phyloP scores from a whole-genome alignment of 345 rosid species.

The Camelina hispida region DNA sequence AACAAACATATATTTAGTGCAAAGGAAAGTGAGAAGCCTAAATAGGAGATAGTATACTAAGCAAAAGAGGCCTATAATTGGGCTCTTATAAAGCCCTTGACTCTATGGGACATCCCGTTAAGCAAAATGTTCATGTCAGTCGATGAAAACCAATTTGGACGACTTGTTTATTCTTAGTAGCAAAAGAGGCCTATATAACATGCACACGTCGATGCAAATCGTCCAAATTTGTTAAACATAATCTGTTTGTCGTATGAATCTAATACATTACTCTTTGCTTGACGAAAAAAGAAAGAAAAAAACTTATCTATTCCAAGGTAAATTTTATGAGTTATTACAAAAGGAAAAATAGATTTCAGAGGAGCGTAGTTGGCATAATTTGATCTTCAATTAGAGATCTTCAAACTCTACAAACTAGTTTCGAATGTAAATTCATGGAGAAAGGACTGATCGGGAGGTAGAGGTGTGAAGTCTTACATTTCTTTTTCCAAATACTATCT shows the following conservation, averaged over 20 bases:
- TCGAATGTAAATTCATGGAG: neutral
- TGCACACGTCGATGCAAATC: too few relatives aligned
- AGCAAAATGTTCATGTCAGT: too few relatives aligned
- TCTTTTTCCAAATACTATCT: neutral
- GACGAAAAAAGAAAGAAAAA: too few relatives aligned
- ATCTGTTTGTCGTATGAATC: neutral
- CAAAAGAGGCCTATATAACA: too few relatives aligned
- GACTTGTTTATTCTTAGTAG: too few relatives aligned
- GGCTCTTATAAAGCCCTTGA: neutral
- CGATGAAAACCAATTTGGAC: too few relatives aligned
- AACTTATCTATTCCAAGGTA: neutral
- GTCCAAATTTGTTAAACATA: too few relatives aligned
- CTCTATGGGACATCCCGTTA: neutral
- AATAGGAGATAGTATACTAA: neutral
- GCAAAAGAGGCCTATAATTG: neutral
- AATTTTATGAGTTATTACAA: neutral
- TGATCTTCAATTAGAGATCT: neutral
- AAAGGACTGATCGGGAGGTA: neutral
- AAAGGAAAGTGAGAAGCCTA: neutral
- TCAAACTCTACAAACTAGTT: neutral
- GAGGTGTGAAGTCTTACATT: neutral
- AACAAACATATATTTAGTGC: neutral
- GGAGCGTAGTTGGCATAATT: neutral
- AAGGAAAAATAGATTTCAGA: neutral
- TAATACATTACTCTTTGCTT: neutral